Evolutionary conservation across 108 stramenopile species (phyloP), one percentile per base, ranked within the genome.

Genomic region (Stephanodiscus triporus): DNA sequence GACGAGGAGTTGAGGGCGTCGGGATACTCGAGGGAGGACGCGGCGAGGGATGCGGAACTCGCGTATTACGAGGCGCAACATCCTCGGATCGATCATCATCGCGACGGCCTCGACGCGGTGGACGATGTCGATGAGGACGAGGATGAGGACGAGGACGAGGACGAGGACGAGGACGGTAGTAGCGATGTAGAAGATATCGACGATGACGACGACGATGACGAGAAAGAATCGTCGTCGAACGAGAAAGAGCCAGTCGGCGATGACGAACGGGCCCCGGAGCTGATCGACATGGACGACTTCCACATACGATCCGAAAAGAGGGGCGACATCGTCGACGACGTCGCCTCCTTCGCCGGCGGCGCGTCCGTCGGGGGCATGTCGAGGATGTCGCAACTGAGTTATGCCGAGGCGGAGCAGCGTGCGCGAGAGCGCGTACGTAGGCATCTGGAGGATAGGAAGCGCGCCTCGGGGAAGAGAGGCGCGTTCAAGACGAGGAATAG

Each of bases 1-100:
- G 96, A 97, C 72, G 74, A 82, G 51, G 89, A 91, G 51, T 73
- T 95, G 22, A 70, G 85, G 45, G 93, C 95, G 11, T 89, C 85
- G 68, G 96, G 95, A 30, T 93, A 87, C 54, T 91, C 87, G 7
- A 77, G 78, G 49, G 85, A 91, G 40, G 87, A 91, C 70, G 75
- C 88, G 10, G 75, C 81, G 47, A 83, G 88, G 54, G 88, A 88
- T 51, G 68, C 85, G 60, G 92, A 95, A 66, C 84, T 95, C 22
- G 83, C 88, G 23, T 94, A 93, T 72, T 92, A 81, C 59, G 63
- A 87, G 36, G 83, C 76, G 32, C 80, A 78, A 32, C 56, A 37
- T 17, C 70, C 53, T 66, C 42, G 26, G 59, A 5, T 4, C 32
- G 32, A 34, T 5, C n/a, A n/a, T n/a, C n/a, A n/a, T n/a, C 37